Conservation (phyloP, 345 rosid genomes). For the Eucalyptus guilfoylei region DNA sequence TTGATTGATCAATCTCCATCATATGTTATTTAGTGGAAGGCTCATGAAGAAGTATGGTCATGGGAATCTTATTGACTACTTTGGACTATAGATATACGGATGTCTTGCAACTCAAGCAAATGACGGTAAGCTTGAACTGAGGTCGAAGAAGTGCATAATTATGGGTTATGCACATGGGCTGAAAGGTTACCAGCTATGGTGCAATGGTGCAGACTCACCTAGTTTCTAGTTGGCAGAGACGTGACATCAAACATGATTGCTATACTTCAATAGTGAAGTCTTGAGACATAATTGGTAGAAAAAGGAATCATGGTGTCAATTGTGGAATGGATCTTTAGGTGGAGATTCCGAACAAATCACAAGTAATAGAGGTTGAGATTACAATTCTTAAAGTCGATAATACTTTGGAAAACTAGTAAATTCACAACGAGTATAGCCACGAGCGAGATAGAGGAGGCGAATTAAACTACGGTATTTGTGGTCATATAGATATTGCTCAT, state of each 20-base stretch:
- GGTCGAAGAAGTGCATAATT: neutral
- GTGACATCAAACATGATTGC: neutral
- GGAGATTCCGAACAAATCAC: too few species aligned
- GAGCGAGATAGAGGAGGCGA: rapidly evolving
- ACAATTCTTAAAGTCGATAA: too few species aligned
- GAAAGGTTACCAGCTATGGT: neutral
- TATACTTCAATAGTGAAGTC: too few species aligned
- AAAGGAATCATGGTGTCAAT: too few species aligned
- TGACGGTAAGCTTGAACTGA: neutral
- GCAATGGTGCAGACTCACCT: neutral
- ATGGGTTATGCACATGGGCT: neutral
- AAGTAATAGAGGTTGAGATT: too few species aligned
- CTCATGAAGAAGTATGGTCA: too few species aligned
- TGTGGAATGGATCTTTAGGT: too few species aligned
- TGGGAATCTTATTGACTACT: neutral
- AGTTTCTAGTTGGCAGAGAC: rapidly evolving
- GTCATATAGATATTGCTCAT: too few species aligned
- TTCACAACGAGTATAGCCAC: too few species aligned
- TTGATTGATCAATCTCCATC: neutral
- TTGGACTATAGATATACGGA: rapidly evolving
- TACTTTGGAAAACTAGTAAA: too few species aligned
- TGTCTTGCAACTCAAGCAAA: neutral
- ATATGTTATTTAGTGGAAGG: neutral
- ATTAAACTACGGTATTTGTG: too few species aligned
- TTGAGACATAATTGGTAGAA: too few species aligned